Evolutionary conservation across 202 grass and related monocot genomes (phyloP), one percentile per base, ranked within the genome.

Genomic region (Bolboschoenoplectus hybrid): DNA sequence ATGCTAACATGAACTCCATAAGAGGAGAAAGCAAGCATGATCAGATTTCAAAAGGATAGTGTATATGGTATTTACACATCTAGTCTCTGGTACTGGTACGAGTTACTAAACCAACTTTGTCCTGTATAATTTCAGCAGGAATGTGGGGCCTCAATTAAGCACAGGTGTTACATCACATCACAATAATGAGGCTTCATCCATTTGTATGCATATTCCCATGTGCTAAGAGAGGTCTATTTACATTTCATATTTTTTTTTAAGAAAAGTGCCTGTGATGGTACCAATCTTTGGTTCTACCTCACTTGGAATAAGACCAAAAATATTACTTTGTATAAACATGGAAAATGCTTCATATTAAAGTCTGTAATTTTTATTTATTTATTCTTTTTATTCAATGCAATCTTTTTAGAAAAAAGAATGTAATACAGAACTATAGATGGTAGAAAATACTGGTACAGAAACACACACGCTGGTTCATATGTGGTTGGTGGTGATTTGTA

Each of bases 11-110:
- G 67, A 70, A 17, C 13, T 70, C 14, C 5, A 70, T 43, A 44
- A 70, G 35, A 70, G 67, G 67, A 70, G 60, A 70, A 45, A 14
- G 16, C 16, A 17, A 70, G 67, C 39, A 70, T 70, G 5, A 70
- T 67, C 40, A n/a, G 2, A 70, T 16, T 26, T 4, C 39, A 70
- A 44, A 70, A 17, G 5, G n/a, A 44, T n/a, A 44, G 14, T n/a
- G 66, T 43, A 44, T 43, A 2, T 44, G 13, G 67, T 44, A 70
- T 13, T 38, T 17, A 1, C 13, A 6, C 36, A 40, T 74, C 44
- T 46, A 43, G 16, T 74, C 44, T 74, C 44, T 74, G 44, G 7
- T 74, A 74, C 70, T 74, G 7, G 44, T 73, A 68, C 5, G 12
- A 73, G 8, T 74, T 50, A 74, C n/a, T 8, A 73, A 11, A 41